These are phyloP conservation scores for Melanogaster broomeanus DNA, from an alignment of 768 basidiomycete species.

Conservation along the genomic window DNA sequence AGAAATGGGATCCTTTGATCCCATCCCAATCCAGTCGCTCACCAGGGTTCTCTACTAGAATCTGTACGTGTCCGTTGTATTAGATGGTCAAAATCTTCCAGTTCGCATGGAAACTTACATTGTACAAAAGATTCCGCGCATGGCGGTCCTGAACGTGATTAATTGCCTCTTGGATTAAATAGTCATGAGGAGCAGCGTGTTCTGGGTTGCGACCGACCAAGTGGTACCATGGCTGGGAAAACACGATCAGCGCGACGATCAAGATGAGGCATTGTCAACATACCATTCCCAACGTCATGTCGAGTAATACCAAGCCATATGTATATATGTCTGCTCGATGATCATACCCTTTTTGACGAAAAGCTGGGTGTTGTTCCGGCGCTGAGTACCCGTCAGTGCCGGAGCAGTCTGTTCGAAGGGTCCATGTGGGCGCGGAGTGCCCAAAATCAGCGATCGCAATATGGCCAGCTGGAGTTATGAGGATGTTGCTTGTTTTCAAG, in stretches of 20 bases:
- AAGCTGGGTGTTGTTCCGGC: background rate
- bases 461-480: background rate
- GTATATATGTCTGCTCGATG: conserved; percentile 3
- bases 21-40: background rate
- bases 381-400: background rate
- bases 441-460: background rate
- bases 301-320: conserved; percentile 1
- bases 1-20: background rate
- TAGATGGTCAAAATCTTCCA: background rate
- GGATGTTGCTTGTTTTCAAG: background rate
- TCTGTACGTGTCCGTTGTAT: background rate
- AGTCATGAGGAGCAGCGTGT: too few relatives aligned
- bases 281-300: background rate
- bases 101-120: too few relatives aligned
- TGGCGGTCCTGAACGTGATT: too few relatives aligned
- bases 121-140: too few relatives aligned
- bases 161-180: too few relatives aligned
- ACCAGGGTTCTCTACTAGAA: background rate
- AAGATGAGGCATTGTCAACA: background rate
- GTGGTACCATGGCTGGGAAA: background rate
- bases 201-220: too few relatives aligned
- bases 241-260: background rate
- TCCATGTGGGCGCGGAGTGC: background rate
- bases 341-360: conserved; percentile 18
- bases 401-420: background rate